Evolutionary conservation across 345 rosid species (phyloP), one percentile per base, ranked within the genome.

Genomic region (Acer negundo): DNA sequence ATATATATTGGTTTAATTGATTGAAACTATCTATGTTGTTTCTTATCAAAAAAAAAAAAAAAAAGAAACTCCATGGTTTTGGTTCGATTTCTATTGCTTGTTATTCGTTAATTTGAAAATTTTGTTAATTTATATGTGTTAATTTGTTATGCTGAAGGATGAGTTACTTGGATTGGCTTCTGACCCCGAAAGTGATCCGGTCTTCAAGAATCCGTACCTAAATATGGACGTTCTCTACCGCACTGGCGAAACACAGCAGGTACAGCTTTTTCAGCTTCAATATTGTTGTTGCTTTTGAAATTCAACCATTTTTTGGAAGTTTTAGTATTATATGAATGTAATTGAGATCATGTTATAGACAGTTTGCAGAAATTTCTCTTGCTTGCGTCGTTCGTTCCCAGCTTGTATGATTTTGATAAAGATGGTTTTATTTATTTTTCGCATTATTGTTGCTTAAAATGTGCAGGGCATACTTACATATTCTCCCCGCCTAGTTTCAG

Each of bases 171-270:
- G 99, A 69, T 81, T 96, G 84, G 92, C 88, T 16, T 86, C 86
- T 31, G 97, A 91, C 69, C 93, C 93, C 40, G 82, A 65, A 56
- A 88, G 89, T 3, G 93, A 94, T 83, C 87, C 89, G 24, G 82
- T 89, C 67, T 96, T 92, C 86, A 84, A 84, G 80, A 86, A 85
- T 73, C 91, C 75, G 20, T 69, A 80, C 53, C 84, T 94, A 0
- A 84, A 91, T 72, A 94, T 90, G 95, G 93, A 92, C 63, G 93
- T 91, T 51, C 89, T 96, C 26, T 92, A 90, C 81, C 97, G 98
- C 31, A 76, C 89, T 26, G 99, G 98, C 46, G 93, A 94, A 72
- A 94, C 94, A 5, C 88, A 75, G 7, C 89, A 91, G 93, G 98
- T 94, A 65, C 55, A 49, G 12, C 7, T 67, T 26, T 40, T 24